Conservation (phyloP, 495 filamentous ascomycete species). For the Trichocladium antarcticum region DNA sequence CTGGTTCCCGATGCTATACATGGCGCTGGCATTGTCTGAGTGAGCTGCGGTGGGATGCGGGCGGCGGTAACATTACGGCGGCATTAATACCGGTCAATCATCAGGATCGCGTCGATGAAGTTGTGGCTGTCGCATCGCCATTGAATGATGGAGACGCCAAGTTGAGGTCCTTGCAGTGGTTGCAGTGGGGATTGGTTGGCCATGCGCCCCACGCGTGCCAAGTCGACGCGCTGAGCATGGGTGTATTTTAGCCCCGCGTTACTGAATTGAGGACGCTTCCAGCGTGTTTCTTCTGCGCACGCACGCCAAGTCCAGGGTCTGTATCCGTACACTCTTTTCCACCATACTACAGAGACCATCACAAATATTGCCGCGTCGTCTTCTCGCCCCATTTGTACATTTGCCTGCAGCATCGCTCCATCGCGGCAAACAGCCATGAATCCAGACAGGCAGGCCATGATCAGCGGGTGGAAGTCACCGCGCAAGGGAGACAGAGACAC, state of each 20-base stretch:
- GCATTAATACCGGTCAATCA: not conserved
- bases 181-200: no score
- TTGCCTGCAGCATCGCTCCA: not conserved
- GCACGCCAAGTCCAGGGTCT: no score
- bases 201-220: no score
- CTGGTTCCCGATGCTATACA: slow-evolving; percentile 32
- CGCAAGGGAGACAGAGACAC: slow-evolving; percentile 13
- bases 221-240: no score
- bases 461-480: slow-evolving; percentile 33
- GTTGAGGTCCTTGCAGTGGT: no score
- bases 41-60: not conserved
- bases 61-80: no score
- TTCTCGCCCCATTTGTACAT: not conserved
- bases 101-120: not conserved
- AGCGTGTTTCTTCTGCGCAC: not conserved
- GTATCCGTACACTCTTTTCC: no score
- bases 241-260: no score
- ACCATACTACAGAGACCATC: no score
- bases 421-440: slow-evolving; percentile 25
- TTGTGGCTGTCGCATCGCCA: not conserved
- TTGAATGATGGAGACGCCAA: no score
- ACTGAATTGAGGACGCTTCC: not conserved
- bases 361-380: not conserved
- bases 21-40: slow-evolving; percentile 6
- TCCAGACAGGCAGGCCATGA: slow-evolving; percentile 40